Evolutionary conservation across 768 basidiomycete genomes (phyloP), one percentile per base, ranked within the genome.

Genomic region (Tricholoma bakamatsutake): DNA sequence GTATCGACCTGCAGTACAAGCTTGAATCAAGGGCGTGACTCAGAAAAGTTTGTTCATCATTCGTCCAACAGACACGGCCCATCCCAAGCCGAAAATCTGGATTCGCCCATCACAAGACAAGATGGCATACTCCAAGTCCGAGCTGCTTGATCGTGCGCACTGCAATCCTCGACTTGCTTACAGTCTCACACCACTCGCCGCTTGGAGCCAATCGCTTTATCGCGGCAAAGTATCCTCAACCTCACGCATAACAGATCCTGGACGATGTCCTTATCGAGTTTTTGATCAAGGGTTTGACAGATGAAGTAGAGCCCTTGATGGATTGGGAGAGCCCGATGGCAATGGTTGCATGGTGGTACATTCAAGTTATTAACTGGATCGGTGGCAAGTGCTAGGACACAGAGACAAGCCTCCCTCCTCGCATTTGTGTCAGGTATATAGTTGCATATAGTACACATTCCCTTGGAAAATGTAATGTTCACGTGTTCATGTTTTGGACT

Each of bases 41-140:
- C 3, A 3, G 3, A 86, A 87, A 60, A 85, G 85, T 0, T 68
- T 86, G 46, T 84, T 82, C 78, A 67, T 80, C 0, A 66, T 84
- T 2, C 78, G 85, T 56, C 82, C 80, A 1, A 61, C 49, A 1
- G 74, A 83, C 50, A 62, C 59, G 5, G 74, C n/a, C n/a, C n/a
- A 74, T 39, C 61, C 62, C 0, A 69, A 65, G 12, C 78, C 77
- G 0, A 74, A 70, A 49, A 83, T 87, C 10, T 86, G 83, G 82
- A 81, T 85, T 7, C 77, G 85, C 0, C 64, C 71, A 0, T 86
- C 84, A 0, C 85, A 87, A 34, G 74, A 70, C n/a, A 87, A 87
- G 54, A 84, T 87, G 53, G 69, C 76, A 4, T 69, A 80, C 35
- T 12, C 33, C 33, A 34, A 34, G 33, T 56, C 58, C 1, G 39